Evolutionary conservation across 768 basidiomycete genomes (phyloP).

Genomic region (Boletus vinaceobasis): DNA sequence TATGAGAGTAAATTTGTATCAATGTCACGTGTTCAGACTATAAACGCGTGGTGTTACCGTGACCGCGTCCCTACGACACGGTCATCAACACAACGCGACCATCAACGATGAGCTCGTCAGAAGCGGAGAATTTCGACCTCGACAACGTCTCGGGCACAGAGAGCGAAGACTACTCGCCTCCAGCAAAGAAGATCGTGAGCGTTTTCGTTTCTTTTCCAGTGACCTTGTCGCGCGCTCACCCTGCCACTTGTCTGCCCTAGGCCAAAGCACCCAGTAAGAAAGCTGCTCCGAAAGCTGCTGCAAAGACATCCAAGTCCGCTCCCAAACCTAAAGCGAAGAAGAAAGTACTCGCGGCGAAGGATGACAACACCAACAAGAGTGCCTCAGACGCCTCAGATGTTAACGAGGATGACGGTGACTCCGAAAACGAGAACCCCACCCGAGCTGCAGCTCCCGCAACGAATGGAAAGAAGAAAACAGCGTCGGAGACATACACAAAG

Average conservation of each 20-base stretch:
- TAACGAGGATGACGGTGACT: slow-evolving; percentile 37
- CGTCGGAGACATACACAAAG: slow-evolving; percentile 89
- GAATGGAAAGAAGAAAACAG: slow-evolving; percentile 74
- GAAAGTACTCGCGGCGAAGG: slow-evolving; percentile 64
- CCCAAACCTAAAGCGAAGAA: slow-evolving; percentile 65
- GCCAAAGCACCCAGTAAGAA: slow-evolving; percentile 39
- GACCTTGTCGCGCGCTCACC: slow-evolving; percentile 7
- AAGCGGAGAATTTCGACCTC: slow-evolving; percentile 65
- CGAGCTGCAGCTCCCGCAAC: slow-evolving; percentile 24
- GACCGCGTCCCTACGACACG: slow-evolving; percentile 1
- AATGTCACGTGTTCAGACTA: slow-evolving; percentile 15
- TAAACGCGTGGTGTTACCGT: slow-evolving; percentile 10
- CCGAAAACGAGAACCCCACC: slow-evolving; percentile 37
- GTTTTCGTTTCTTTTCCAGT: neutral
- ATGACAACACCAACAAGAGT: slow-evolving; percentile 56
- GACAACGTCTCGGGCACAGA: slow-evolving; percentile 56
- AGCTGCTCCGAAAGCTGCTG: slow-evolving; percentile 41
- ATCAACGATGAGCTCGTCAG: slow-evolving; percentile 66
- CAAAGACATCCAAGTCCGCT: slow-evolving; percentile 38
- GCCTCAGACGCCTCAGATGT: slow-evolving; percentile 41
- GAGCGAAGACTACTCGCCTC: slow-evolving; percentile 65
- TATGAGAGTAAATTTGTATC: neutral
- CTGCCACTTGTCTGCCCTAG: slow-evolving; percentile 21
- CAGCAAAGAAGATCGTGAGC: slow-evolving; percentile 49
- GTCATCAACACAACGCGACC: slow-evolving; percentile 10